Conservation (phyloP, 768 basidiomycete species). For the Gautieria morchelliformis region DNA sequence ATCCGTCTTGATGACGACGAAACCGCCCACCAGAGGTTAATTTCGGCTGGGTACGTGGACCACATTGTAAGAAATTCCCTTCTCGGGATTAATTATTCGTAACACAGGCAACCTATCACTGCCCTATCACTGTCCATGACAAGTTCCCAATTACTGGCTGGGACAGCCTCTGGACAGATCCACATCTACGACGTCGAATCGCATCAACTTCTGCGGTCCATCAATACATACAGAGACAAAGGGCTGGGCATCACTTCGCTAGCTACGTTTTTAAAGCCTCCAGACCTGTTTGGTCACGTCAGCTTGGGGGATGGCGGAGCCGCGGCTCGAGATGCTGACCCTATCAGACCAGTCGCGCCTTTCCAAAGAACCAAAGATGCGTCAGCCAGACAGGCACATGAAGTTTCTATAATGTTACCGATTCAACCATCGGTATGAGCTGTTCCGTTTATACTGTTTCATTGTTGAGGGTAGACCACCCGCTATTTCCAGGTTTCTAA, state of each 20-base stretch:
- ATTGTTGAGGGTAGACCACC: not conserved
- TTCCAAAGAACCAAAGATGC: conserved; percentile 68
- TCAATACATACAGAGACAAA: conserved; percentile 50
- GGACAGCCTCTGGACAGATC: conserved; percentile 64
- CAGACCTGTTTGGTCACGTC: conserved; percentile 78
- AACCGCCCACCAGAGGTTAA: conserved; percentile 45
- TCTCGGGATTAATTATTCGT: conserved; percentile 2
- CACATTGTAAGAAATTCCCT: not conserved
- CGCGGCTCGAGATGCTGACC: conserved; percentile 43
- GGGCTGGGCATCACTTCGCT: conserved; percentile 63
- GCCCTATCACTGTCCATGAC: conserved; percentile 69
- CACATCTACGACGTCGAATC: conserved; percentile 84
- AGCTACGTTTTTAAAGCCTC: conserved; percentile 72
- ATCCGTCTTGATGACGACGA: conserved; percentile 54
- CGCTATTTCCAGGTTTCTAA: not conserved
- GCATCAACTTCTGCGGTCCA: conserved; percentile 78
- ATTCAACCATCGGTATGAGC: conserved; percentile 33
- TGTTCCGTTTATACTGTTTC: not conserved
- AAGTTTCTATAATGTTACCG: conserved; percentile 55
- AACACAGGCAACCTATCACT: conserved; percentile 58
- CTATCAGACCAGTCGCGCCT: conserved; percentile 53
- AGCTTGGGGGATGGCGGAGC: conserved; percentile 36
- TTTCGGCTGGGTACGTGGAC: conserved; percentile 49
- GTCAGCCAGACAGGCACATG: conserved; percentile 59
- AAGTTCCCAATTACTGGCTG: conserved; percentile 69